Evolutionary conservation across 345 rosid species (phyloP).

Genomic region (Theobroma cacao): DNA sequence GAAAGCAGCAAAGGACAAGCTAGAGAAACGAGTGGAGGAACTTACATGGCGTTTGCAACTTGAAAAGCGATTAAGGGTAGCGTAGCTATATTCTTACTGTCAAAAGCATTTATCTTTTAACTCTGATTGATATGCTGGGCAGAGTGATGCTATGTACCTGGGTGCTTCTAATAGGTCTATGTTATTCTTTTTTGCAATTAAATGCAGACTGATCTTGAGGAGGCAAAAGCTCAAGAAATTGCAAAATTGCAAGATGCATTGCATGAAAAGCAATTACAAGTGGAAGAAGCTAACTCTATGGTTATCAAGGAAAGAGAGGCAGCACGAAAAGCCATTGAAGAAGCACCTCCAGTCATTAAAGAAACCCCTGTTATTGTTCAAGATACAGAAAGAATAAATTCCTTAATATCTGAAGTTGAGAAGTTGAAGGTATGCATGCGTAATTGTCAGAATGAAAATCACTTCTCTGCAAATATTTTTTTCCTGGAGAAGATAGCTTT

Average conservation of each 20-base stretch:
- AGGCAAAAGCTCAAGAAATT: conserved; percentile 77
- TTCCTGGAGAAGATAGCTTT: background rate
- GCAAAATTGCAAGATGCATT: conserved; percentile 69
- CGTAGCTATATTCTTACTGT: conserved; percentile 9
- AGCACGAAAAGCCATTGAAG: conserved; percentile 77
- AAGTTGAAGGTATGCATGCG: conserved; percentile 56
- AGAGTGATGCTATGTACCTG: background rate
- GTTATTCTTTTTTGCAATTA: conserved; percentile 11
- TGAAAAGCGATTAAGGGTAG: conserved; percentile 94
- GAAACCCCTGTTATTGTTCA: conserved; percentile 77
- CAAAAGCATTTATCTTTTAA: conserved; percentile 7
- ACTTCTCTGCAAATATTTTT: background rate
- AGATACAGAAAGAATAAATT: conserved; percentile 70
- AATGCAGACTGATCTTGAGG: conserved; percentile 87
- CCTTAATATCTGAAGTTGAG: conserved; percentile 63
- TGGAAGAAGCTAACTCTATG: conserved; percentile 59
- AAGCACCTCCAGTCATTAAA: conserved; percentile 68
- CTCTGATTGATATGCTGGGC: background rate
- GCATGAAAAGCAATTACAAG: conserved; percentile 52
- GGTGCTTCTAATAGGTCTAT: conserved; percentile 16
- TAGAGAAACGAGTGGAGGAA: conserved; percentile 98
- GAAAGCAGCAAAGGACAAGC: conserved; percentile 87
- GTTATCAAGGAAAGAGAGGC: conserved; percentile 80
- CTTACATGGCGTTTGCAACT: conserved; percentile 93
- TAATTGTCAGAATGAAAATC: background rate